phyloP scores from a whole-genome alignment of 1,284 basidiomycete genomes.

The Pulveroboletus sp. region DNA sequence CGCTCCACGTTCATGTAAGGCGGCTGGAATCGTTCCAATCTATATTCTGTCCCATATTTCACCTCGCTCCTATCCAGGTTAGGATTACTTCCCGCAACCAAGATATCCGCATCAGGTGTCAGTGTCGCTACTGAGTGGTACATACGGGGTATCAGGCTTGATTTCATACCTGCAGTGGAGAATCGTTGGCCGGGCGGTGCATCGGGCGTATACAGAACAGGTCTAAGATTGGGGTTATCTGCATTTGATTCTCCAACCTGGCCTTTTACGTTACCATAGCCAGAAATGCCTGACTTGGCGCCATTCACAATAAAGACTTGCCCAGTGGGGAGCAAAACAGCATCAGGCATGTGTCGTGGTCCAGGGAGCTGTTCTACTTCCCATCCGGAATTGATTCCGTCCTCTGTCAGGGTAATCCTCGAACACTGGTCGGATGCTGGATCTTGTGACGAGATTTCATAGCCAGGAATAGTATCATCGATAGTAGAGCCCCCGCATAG shows the following conservation, averaged over 20 bases:
- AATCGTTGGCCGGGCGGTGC: slow-evolving; percentile 62
- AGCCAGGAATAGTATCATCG: slow-evolving; percentile 57
- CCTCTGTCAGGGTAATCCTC: slow-evolving; percentile 60
- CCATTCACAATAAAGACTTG: slow-evolving; percentile 76
- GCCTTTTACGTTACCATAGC: slow-evolving; percentile 75
- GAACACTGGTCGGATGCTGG: slow-evolving; percentile 71
- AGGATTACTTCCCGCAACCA: slow-evolving; percentile 83
- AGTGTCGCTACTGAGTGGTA: slow-evolving; percentile 81
- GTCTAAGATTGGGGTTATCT: slow-evolving; percentile 69
- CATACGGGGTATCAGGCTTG: slow-evolving; percentile 70
- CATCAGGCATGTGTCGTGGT: slow-evolving; percentile 74
- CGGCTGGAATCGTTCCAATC: slow-evolving; percentile 73
- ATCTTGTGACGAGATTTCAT: slow-evolving; percentile 64
- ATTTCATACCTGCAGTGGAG: slow-evolving; percentile 55
- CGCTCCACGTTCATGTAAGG: slow-evolving; percentile 62
- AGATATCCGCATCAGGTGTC: slow-evolving; percentile 63
- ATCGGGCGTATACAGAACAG: slow-evolving; percentile 72
- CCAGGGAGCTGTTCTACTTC: slow-evolving; percentile 70
- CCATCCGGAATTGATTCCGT: slow-evolving; percentile 72
- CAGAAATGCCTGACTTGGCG: slow-evolving; percentile 71
- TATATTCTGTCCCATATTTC: slow-evolving; percentile 73
- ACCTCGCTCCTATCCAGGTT: slow-evolving; percentile 72
- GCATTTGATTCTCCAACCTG: slow-evolving; percentile 77
- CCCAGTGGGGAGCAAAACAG: slow-evolving; percentile 80
- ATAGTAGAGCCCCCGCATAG: slow-evolving; percentile 76